A percentile compares a stretch with the other conserved stretches of the same genome.
phyloP scores from a whole-genome alignment of 768 basidiomycete species.

The Kwoniella sp. region DNA sequence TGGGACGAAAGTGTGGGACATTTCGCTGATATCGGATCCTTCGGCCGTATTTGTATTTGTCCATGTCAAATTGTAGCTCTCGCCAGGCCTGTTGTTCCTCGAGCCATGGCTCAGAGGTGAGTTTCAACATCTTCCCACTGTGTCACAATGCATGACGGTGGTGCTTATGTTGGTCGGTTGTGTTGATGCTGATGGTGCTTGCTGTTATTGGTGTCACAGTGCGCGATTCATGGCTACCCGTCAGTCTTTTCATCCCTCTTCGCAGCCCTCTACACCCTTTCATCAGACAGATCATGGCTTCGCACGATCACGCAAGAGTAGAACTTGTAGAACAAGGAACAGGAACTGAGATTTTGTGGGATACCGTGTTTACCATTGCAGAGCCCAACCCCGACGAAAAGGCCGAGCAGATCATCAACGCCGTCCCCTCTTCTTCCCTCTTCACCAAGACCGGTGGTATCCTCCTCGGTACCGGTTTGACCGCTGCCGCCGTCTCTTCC shows the following conservation, averaged over 20 bases:
- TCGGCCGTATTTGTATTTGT: conserved; percentile 14
- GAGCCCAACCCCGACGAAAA: conserved; percentile 77
- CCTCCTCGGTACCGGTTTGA: conserved; percentile 82
- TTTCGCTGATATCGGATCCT: conserved; percentile 21
- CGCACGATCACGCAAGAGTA: no score
- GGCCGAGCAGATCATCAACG: conserved; percentile 86
- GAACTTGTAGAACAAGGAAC: no score
- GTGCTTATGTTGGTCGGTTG: not conserved
- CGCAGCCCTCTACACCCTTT: not conserved
- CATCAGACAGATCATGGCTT: no score
- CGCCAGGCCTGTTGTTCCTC: conserved; percentile 28
- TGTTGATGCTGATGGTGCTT: conserved; percentile 10
- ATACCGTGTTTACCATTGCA: no score
- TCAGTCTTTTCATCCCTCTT: conserved; percentile 13
- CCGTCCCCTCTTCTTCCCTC: conserved; percentile 72
- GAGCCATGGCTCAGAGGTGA: conserved; percentile 30
- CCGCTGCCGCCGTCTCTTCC: conserved; percentile 90
- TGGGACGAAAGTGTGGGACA: conserved; percentile 4
- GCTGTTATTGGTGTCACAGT: conserved; percentile 12
- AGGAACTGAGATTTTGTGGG: no score
- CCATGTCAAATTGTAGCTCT: conserved; percentile 16
- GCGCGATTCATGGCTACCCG: conserved; percentile 33
- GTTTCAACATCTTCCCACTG: not conserved
- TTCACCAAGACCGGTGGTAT: conserved; percentile 94
- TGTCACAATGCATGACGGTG: not conserved